These are phyloP conservation scores for Sungouiozyma ichnusensis DNA, from an alignment of 805 yeast genomes.

Conservation along the genomic window DNA sequence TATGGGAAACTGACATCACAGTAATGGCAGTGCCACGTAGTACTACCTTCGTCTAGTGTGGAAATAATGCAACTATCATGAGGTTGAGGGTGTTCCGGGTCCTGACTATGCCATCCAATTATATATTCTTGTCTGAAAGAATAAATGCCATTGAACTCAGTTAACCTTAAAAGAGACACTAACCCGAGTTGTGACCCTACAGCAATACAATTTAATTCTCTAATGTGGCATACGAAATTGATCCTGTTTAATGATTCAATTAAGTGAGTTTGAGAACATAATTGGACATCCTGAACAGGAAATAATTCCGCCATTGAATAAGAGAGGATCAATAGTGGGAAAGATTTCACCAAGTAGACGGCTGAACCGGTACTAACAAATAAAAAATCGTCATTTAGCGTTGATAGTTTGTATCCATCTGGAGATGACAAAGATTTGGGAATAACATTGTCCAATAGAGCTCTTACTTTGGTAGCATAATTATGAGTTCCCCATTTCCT, in stretches of 20 bases:
- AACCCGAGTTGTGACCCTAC: conserved; percentile 21
- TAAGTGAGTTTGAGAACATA: conserved; percentile 7
- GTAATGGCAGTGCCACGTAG: conserved; percentile 6
- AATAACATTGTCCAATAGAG: conserved; percentile 6
- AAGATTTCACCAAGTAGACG: conserved; percentile 10
- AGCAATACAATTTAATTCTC: conserved; percentile 19
- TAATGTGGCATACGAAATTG: conserved; percentile 15
- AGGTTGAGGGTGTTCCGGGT: conserved; percentile 5
- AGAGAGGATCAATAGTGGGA: conserved; percentile 19
- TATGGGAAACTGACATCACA: conserved; percentile 16
- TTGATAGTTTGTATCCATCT: conserved; percentile 10
- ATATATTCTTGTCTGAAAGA: conserved; percentile 25
- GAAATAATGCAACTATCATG: conserved; percentile 5
- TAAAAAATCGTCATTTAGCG: conserved; percentile 11
- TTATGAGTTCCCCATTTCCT: conserved; percentile 12
- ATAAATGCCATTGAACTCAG: conserved; percentile 20
- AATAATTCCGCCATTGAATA: conserved; percentile 15
- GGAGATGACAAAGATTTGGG: conserved; percentile 5
- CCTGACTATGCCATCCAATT: conserved; percentile 19
- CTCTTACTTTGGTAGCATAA: conserved; percentile 11
- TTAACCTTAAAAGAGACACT: conserved; percentile 18
- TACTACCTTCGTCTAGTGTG: conserved; percentile 1
- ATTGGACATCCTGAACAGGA: conserved; percentile 7
- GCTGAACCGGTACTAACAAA: conserved; percentile 10
- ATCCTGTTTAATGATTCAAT: conserved; percentile 9